These are phyloP conservation scores for Alternaria ethzedia DNA, from an alignment of 2,329 filamentous ascomycete genomes.

Conservation along the genomic window DNA sequence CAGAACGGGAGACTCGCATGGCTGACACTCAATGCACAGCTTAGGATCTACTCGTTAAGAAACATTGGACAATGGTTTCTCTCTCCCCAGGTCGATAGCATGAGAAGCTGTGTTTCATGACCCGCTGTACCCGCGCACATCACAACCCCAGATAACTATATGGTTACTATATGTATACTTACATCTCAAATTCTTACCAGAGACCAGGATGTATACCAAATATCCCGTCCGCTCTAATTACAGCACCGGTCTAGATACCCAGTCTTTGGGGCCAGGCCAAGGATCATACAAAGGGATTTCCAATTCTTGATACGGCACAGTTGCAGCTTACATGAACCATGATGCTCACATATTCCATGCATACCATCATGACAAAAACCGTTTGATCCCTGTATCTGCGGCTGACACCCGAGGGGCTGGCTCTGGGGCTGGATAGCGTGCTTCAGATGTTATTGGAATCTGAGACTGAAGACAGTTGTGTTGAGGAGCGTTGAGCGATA, in stretches of 20 bases:
- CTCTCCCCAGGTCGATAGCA: neutral
- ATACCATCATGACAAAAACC: neutral
- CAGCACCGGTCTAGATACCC: neutral
- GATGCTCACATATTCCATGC: neutral
- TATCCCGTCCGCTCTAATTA: neutral
- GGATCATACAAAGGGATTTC: neutral
- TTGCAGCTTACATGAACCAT: neutral
- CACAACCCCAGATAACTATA: neutral
- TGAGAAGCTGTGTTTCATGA: neutral
- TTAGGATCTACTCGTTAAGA: neutral
- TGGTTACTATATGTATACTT: neutral
- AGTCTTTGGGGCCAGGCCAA: neutral
- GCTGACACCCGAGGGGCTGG: neutral
- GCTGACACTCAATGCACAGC: neutral
- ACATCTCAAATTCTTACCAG: neutral
- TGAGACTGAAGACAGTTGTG: neutral
- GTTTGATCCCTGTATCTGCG: neutral
- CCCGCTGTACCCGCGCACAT: neutral
- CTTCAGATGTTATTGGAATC: neutral
- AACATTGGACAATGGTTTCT: neutral
- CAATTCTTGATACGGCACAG: neutral
- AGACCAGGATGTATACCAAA: neutral
- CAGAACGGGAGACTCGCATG: neutral
- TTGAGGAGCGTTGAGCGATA: neutral
- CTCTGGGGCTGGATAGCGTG: neutral